phyloP scores from a whole-genome alignment of 2,329 filamentous ascomycete genomes.

The Daldinia eschscholtzii region DNA sequence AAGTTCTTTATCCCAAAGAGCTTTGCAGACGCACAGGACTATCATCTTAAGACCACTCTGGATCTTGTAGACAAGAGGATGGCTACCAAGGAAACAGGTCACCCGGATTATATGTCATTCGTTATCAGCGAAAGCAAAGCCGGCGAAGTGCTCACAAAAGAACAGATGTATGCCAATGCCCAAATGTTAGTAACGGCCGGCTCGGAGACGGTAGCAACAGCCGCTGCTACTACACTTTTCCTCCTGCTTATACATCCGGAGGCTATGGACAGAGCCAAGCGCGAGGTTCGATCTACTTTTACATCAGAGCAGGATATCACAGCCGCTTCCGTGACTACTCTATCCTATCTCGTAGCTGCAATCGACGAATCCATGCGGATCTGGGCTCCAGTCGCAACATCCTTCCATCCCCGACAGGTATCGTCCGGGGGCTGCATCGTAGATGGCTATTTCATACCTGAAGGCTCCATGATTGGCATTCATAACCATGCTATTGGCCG shows the following conservation, averaged over 20 bases:
- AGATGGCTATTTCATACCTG: slow-evolving; percentile 40
- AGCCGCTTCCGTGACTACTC: slow-evolving; percentile 27
- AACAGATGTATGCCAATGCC: slow-evolving; percentile 44
- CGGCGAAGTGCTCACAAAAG: slow-evolving; percentile 35
- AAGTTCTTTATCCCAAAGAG: slow-evolving; percentile 26
- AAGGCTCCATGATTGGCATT: slow-evolving; percentile 37
- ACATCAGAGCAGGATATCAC: slow-evolving; percentile 31
- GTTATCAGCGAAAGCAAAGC: slow-evolving; percentile 31
- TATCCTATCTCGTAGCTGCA: slow-evolving; percentile 37
- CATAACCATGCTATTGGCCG: slow-evolving; percentile 40
- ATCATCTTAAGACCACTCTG: slow-evolving; percentile 29
- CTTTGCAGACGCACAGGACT: slow-evolving; percentile 11
- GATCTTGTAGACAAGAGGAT: slow-evolving; percentile 39
- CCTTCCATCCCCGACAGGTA: slow-evolving; percentile 37
- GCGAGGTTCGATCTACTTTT: slow-evolving; percentile 37
- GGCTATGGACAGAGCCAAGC: slow-evolving; percentile 22
- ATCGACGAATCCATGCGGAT: slow-evolving; percentile 41
- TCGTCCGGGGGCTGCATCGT: slow-evolving; percentile 35
- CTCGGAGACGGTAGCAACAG: slow-evolving; percentile 40
- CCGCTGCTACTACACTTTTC: slow-evolving; percentile 32
- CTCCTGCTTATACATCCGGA: slow-evolving; percentile 34
- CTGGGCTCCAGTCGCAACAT: slow-evolving; percentile 40
- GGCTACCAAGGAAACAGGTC: slow-evolving; percentile 32
- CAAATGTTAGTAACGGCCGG: slow-evolving; percentile 40
- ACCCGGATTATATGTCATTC: slow-evolving; percentile 43